Conservation (phyloP, 1,284 basidiomycete species). For the Cryptococcus wingfieldii region DNA sequence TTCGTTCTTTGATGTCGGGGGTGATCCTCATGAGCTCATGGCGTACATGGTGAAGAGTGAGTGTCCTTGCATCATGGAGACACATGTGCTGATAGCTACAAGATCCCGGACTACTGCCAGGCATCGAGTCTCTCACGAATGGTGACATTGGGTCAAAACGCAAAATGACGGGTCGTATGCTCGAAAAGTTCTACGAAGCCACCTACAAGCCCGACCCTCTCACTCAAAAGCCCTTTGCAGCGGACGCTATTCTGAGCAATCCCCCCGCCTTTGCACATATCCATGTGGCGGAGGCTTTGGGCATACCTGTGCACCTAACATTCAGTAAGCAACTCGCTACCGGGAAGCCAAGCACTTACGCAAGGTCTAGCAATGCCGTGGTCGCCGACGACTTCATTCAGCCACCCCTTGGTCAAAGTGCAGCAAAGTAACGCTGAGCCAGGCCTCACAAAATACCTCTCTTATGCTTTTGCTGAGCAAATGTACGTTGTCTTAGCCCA, state of each 20-base stretch:
- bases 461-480: constrained; percentile 58
- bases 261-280: constrained; percentile 63
- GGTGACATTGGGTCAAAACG: constrained; percentile 38
- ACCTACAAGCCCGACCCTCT: constrained; percentile 54
- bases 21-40: constrained; percentile 45
- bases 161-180: constrained; percentile 51
- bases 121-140: constrained; percentile 32
- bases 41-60: constrained; percentile 48
- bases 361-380: constrained; percentile 61
- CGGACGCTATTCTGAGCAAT: constrained; percentile 63
- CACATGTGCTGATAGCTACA: background rate
- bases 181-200: constrained; percentile 59
- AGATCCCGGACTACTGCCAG: constrained; percentile 46
- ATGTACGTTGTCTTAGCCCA: constrained; percentile 16
- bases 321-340: constrained; percentile 53
- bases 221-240: constrained; percentile 54
- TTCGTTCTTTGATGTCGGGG: constrained; percentile 44
- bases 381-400: constrained; percentile 60
- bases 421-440: constrained; percentile 55
- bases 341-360: background rate
- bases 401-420: constrained; percentile 62
- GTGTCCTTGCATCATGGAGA: constrained; percentile 19
- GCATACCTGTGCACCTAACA: constrained; percentile 58
- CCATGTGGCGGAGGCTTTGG: constrained; percentile 62
- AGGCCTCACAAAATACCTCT: constrained; percentile 58